Evolutionary conservation across 331 rosid genomes (phyloP).

Genomic region (Ulmus americana): DNA sequence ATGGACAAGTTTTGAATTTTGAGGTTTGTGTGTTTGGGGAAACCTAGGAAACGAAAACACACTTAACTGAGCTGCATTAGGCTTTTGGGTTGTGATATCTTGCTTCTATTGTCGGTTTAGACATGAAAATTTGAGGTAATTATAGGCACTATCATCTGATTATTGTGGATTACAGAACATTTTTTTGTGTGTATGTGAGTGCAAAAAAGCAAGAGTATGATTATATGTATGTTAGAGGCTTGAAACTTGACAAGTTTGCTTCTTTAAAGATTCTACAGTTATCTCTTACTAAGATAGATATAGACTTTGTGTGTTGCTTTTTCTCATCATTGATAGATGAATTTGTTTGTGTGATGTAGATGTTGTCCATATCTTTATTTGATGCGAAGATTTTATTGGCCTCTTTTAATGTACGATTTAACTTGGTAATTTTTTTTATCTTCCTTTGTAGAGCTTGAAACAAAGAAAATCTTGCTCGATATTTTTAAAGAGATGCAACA

Average conservation of each 20-base stretch:
- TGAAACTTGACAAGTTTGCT: not conserved
- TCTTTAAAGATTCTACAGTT: not conserved
- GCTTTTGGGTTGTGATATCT: not conserved
- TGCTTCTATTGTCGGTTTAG: not conserved
- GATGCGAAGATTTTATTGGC: too few species aligned
- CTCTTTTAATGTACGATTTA: not conserved
- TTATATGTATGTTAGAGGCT: not conserved
- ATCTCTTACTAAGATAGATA: not conserved
- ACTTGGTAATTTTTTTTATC: not conserved
- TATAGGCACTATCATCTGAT: not conserved
- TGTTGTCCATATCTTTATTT: not conserved
- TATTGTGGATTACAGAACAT: not conserved
- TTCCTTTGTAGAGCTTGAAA: slow-evolving; percentile 73
- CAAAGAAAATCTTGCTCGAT: slow-evolving; percentile 89
- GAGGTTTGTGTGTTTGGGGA: not conserved
- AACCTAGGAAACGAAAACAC: not conserved
- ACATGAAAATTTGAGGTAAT: too few species aligned
- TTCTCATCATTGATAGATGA: not conserved
- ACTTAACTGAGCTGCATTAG: not conserved
- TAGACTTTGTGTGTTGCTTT: not conserved
- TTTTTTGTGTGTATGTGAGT: not conserved
- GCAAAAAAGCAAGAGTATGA: not conserved
- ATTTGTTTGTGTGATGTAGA: slow-evolving; percentile 5
- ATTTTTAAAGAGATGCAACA: slow-evolving; percentile 96
- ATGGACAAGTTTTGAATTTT: not conserved